Conservation (phyloP, 306 rosid genomes). For the Casuarina cunninghamiana region DNA sequence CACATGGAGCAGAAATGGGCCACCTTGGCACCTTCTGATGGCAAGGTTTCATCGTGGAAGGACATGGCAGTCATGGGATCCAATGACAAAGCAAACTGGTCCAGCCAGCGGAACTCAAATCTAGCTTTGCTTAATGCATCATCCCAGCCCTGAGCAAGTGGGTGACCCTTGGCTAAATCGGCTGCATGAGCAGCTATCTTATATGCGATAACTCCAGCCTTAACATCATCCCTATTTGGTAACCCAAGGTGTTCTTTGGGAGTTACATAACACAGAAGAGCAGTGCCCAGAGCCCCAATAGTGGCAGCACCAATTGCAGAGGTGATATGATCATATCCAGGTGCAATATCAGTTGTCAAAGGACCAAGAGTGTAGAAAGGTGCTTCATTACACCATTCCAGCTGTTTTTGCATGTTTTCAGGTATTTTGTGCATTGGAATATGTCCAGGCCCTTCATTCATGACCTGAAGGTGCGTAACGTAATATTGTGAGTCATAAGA, state of each 20-base stretch:
- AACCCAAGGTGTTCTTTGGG: slow-evolving; percentile 97
- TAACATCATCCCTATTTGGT: slow-evolving; percentile 43
- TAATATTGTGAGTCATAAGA: neutral
- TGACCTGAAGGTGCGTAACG: slow-evolving; percentile 54
- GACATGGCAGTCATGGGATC: slow-evolving; percentile 99
- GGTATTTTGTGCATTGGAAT: slow-evolving; percentile 98
- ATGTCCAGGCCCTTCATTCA: slow-evolving; percentile 34
- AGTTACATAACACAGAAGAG: slow-evolving; percentile 96
- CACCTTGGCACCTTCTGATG: slow-evolving; percentile 95
- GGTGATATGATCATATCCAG: too few relatives aligned
- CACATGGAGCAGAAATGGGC: slow-evolving; percentile 99
- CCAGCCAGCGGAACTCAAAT: slow-evolving; percentile 97
- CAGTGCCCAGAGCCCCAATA: slow-evolving; percentile 98
- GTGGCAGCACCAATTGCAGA: slow-evolving; percentile 80
- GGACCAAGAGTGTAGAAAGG: too few relatives aligned
- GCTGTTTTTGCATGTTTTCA: slow-evolving; percentile 96
- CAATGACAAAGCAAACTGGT: slow-evolving; percentile 92
- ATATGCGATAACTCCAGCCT: slow-evolving; percentile 7
- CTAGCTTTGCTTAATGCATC: slow-evolving; percentile 87
- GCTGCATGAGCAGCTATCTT: slow-evolving; percentile 99
- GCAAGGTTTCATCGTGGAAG: slow-evolving; percentile 23
- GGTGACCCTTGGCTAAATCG: slow-evolving; percentile 91
- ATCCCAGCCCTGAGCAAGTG: slow-evolving; percentile 32
- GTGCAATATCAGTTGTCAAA: too few relatives aligned
- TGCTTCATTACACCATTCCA: slow-evolving; percentile 40